Base-by-base conservation (phyloP, 441 rosid genomes). In the Populus hybrid region DNA sequence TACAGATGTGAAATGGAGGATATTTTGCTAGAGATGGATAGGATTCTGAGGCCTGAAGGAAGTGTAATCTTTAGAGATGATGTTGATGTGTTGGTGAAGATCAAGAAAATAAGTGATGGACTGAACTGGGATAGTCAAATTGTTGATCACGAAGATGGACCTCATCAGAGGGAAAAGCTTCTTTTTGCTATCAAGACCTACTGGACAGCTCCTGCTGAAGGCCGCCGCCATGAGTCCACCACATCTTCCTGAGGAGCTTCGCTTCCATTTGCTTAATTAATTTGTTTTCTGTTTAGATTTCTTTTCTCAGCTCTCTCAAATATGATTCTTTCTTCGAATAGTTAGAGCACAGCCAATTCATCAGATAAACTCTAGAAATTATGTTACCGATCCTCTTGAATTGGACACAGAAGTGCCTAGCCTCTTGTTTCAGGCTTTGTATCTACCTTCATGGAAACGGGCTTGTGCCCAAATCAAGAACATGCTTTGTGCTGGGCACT, bases 101-200 rank as follows among this genome's bases (percentile, higher is more conserved):
- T 88, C 12, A 91, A 88, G 85, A 87, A 67, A 79, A 81, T 89
- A 50, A 79, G 74, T 1, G 88, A 89, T 20, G 83, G 80, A 40
- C 50, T 91, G 79, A 75, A 82, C 6, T 91, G 91, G 89, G 86
- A 91, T 10, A 83, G 88, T 64, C 83, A 81, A 71, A 80, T 91
- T 20, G 78, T 89, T 71, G 88, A 91, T 67, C 93, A 91, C 79
- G 93, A 91, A 81, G 92, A 91, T 74, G 95, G 95, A 18, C 89
- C 95, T 70, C 86, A 77, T 9, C 61, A 78, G 26, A 87, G 93
- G 69, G 92, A 88, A 79, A 91, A 91, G 85, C 87, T 91, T 71
- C 80, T 91, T 18, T 88, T 89, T 74, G 92, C 90, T 2, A 90
- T 91, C 61, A 91, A 89, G 69, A 32, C 82, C 2, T 88, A 86